Conservation (phyloP, 306 rosid genomes). For the Dalbergia oliveri region DNA sequence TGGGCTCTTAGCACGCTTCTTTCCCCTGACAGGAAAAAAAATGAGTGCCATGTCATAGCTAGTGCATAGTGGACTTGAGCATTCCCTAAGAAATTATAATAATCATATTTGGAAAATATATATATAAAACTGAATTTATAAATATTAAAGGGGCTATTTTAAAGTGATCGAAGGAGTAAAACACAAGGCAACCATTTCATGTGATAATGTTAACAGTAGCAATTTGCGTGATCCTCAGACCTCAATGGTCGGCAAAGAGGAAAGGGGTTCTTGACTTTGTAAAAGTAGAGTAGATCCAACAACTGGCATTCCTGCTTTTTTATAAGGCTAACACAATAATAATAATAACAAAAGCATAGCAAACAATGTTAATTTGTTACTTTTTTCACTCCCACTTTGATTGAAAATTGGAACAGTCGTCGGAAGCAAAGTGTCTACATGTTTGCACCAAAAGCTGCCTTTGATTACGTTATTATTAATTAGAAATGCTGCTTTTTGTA, state of each 20-base stretch:
- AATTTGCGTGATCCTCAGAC: not conserved
- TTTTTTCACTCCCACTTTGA: not conserved
- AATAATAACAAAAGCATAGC: not conserved
- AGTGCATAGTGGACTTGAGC: not conserved
- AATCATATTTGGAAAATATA: not conserved
- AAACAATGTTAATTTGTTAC: no score
- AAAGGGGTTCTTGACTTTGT: constrained; percentile 9
- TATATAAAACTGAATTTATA: no score
- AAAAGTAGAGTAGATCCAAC: constrained; percentile 28
- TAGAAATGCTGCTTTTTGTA: no score
- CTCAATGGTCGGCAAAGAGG: constrained; percentile 23
- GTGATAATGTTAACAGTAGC: no score
- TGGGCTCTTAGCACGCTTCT: no score
- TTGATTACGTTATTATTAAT: not conserved
- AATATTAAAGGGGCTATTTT: no score
- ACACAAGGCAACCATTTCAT: not conserved
- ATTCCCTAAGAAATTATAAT: no score
- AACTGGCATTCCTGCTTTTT: not conserved
- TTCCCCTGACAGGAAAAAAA: no score
- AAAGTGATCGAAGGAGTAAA: not conserved
- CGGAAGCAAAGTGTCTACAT: not conserved
- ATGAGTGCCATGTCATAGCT: not conserved
- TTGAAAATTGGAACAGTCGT: constrained; percentile 4
- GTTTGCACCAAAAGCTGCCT: not conserved
- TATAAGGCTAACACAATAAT: not conserved